A percentile compares a stretch with the other conserved stretches of the same genome.
Evolutionary conservation across 805 yeast species (phyloP).

Genomic region (Metschnikowia cubensis): DNA sequence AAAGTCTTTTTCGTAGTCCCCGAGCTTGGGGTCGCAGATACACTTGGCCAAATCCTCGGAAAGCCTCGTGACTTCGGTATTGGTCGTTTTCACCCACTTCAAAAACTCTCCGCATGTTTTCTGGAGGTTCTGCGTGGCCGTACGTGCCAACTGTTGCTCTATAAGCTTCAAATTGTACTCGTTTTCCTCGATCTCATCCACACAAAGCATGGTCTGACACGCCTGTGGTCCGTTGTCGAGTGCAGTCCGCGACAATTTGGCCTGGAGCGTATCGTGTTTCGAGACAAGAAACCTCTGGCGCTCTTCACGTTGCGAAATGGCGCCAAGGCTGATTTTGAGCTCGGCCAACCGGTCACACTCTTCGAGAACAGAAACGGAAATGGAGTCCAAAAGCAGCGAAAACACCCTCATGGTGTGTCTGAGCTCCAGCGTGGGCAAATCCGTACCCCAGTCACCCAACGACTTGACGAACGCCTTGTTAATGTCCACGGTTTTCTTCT

Average conservation of each 20-base stretch:
- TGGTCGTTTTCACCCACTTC: conserved; percentile 21
- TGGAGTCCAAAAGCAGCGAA: conserved; percentile 11
- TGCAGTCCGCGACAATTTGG: conserved; percentile 40
- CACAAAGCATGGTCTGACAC: conserved; percentile 38
- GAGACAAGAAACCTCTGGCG: conserved; percentile 39
- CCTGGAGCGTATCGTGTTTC: conserved; percentile 35
- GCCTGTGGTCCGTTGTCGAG: conserved; percentile 41
- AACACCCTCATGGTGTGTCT: conserved; percentile 12
- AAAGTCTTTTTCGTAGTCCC: background rate
- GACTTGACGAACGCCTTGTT: conserved; percentile 14
- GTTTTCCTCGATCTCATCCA: conserved; percentile 51
- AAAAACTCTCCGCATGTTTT: conserved; percentile 45
- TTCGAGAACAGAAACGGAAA: conserved; percentile 22
- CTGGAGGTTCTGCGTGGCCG: conserved; percentile 44
- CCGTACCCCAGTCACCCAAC: conserved; percentile 13
- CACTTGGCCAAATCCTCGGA: background rate
- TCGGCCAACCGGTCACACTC: conserved; percentile 41
- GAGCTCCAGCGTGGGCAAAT: conserved; percentile 14
- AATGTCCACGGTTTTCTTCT: conserved; percentile 25
- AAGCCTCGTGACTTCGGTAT: background rate
- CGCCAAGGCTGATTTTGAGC: conserved; percentile 40
- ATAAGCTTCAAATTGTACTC: conserved; percentile 49
- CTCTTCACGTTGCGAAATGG: conserved; percentile 48
- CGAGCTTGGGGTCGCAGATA: background rate
- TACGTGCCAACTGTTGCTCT: conserved; percentile 46